phyloP scores from a whole-genome alignment of 202 grass and related monocot species.

The Carex arenaria region DNA sequence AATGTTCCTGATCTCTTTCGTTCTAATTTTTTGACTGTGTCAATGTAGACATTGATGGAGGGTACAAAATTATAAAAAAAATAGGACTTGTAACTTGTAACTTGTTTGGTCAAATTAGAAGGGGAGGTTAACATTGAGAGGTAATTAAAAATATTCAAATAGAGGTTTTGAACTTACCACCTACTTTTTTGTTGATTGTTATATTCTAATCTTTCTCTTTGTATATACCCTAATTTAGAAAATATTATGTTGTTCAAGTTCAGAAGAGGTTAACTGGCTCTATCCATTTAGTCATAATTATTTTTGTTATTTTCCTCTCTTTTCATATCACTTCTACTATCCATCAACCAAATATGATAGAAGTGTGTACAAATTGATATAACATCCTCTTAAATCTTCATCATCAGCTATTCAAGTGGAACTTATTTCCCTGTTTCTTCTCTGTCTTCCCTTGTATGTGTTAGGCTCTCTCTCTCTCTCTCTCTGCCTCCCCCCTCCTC shows the following conservation, averaged over 20 bases:
- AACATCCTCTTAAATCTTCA: not conserved
- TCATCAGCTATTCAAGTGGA: not conserved
- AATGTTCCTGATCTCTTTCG: not conserved
- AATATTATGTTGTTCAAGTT: not conserved
- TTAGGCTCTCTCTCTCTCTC: not conserved
- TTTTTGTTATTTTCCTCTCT: not conserved
- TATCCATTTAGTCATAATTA: not conserved
- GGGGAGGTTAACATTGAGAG: not conserved
- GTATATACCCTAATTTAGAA: slow-evolving; percentile 13
- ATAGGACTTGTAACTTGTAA: not conserved
- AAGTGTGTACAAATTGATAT: not conserved
- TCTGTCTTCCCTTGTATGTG: not conserved
- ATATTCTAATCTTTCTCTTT: not conserved
- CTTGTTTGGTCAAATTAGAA: not conserved
- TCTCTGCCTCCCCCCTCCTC: not conserved
- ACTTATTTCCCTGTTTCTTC: not conserved
- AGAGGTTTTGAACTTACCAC: slow-evolving; percentile 1
- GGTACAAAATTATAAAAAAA: not conserved
- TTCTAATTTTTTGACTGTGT: not conserved
- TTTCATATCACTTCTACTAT: not conserved
- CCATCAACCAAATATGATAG: not conserved
- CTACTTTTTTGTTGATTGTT: not conserved
- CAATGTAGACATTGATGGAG: slow-evolving; percentile 15
- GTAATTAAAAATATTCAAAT: not conserved
- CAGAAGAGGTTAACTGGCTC: not conserved